Percentiles rank a stretch among this genome's conserved stretches.
These are phyloP conservation scores for Botrytis aclada DNA, from an alignment of 2,329 filamentous ascomycete species.

Conservation along the genomic window DNA sequence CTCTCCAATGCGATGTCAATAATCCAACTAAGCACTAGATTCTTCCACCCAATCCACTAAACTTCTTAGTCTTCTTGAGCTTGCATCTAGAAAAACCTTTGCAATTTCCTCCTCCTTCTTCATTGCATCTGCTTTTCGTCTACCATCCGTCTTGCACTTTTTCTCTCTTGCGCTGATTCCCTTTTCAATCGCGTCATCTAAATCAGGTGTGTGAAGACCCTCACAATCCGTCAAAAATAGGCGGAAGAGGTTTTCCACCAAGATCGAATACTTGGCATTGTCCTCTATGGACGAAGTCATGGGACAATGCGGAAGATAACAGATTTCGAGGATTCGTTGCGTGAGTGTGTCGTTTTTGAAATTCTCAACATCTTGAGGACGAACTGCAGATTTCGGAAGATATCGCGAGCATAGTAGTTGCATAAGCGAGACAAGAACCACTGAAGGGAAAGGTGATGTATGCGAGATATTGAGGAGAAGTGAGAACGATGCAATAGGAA, in stretches of 20 bases:
- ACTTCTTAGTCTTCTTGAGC: constrained; percentile 37
- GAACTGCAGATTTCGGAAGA: constrained; percentile 40
- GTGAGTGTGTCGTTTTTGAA: constrained; percentile 44
- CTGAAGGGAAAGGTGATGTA: constrained; percentile 38
- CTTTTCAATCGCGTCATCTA: constrained; percentile 47
- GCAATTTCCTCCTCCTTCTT: constrained; percentile 35
- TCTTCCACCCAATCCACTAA: constrained; percentile 27
- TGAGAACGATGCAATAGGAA: constrained; percentile 39
- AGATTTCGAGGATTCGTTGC: constrained; percentile 48
- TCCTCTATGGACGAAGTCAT: constrained; percentile 47
- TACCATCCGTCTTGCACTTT: constrained; percentile 43
- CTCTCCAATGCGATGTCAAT: neutral
- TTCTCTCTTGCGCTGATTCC: constrained; percentile 52
- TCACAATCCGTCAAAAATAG: constrained; percentile 42
- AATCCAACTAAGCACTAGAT: neutral
- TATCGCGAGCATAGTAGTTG: constrained; percentile 52
- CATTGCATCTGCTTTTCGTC: constrained; percentile 40
- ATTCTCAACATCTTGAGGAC: constrained; percentile 32
- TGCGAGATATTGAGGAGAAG: constrained; percentile 43
- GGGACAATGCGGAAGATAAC: constrained; percentile 54
- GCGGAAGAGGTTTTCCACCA: constrained; percentile 52
- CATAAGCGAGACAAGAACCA: constrained; percentile 47
- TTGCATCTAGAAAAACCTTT: constrained; percentile 30
- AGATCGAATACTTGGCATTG: constrained; percentile 55
- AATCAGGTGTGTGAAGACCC: constrained; percentile 26